Percentiles rank a stretch among this genome's conserved stretches.
Conservation (phyloP, 2,329 filamentous ascomycete genomes). For the Gaeumannomyces tritici region DNA sequence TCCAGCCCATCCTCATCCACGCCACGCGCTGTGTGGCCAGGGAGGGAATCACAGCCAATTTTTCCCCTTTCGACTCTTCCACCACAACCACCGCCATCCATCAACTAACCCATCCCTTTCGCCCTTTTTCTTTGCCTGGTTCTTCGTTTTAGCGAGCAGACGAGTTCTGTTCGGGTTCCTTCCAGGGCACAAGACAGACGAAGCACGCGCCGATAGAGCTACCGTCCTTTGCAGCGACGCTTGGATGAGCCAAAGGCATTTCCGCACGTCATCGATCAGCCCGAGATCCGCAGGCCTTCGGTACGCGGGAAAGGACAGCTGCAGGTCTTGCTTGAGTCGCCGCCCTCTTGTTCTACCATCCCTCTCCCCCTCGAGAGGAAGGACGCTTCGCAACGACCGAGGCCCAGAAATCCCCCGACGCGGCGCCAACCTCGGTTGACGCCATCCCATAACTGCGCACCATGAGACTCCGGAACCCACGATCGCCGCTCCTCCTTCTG, state of each 20-base stretch:
- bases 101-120: neutral
- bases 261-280: neutral
- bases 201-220: too few relatives aligned
- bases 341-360: neutral
- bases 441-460: conserved; percentile 13
- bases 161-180: neutral
- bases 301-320: neutral
- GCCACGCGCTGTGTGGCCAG: neutral
- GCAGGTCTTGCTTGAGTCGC: neutral
- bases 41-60: neutral
- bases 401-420: neutral
- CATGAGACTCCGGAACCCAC: conserved; percentile 51
- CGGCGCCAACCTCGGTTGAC: neutral
- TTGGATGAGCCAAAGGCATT: neutral
- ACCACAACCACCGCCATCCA: neutral
- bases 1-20: neutral
- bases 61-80: neutral
- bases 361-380: neutral
- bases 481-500: conserved; percentile 37
- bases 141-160: neutral
- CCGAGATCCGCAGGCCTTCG: neutral
- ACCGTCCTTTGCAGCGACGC: neutral
- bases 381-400: neutral
- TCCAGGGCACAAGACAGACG: neutral
- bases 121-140: neutral